Percentiles rank a stretch among this genome's conserved stretches.
Evolutionary conservation across 2,329 filamentous ascomycete genomes (phyloP).

Genomic region (Colletotrichum chlorophyti): DNA sequence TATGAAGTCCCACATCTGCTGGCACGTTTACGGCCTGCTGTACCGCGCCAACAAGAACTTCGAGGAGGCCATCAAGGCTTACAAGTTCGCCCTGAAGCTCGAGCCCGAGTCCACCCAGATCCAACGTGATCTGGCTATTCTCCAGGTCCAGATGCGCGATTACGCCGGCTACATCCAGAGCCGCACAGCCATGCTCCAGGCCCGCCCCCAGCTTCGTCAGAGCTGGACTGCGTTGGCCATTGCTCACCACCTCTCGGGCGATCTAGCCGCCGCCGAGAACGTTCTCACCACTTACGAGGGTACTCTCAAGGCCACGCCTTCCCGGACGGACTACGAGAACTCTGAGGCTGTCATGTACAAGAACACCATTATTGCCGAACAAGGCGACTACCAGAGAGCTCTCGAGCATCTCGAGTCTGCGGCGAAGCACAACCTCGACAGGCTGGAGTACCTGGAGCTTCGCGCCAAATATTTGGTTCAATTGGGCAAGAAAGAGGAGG

Average conservation of each 20-base stretch:
- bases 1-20: slow-evolving; percentile 99
- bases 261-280: slow-evolving; percentile 85
- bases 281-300: slow-evolving; percentile 92
- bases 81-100: slow-evolving; percentile 91
- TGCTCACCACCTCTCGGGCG: slow-evolving; percentile 88
- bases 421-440: slow-evolving; percentile 81
- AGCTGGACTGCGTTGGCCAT: slow-evolving; percentile 99
- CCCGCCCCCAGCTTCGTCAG: slow-evolving; percentile 80
- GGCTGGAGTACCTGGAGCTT: slow-evolving; percentile 83
- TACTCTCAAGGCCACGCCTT: slow-evolving; percentile 82
- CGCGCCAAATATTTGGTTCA: slow-evolving; percentile 84
- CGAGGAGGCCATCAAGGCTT: slow-evolving; percentile 98
- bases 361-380: slow-evolving; percentile 91
- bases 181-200: slow-evolving; percentile 85
- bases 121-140: slow-evolving; percentile 87
- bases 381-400: slow-evolving; percentile 81
- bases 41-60: slow-evolving; percentile 97
- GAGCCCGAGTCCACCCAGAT: slow-evolving; percentile 97
- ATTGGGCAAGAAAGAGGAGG: slow-evolving; percentile 79
- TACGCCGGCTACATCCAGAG: slow-evolving; percentile 93
- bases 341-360: slow-evolving; percentile 96
- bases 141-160: slow-evolving; percentile 97
- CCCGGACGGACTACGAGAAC: slow-evolving; percentile 84
- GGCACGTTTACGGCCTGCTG: slow-evolving; percentile 97
- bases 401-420: slow-evolving; percentile 84